Evolutionary conservation across 2,329 filamentous ascomycete species (phyloP), one percentile per base, ranked within the genome.

Genomic region (Talaromyces sp.): DNA sequence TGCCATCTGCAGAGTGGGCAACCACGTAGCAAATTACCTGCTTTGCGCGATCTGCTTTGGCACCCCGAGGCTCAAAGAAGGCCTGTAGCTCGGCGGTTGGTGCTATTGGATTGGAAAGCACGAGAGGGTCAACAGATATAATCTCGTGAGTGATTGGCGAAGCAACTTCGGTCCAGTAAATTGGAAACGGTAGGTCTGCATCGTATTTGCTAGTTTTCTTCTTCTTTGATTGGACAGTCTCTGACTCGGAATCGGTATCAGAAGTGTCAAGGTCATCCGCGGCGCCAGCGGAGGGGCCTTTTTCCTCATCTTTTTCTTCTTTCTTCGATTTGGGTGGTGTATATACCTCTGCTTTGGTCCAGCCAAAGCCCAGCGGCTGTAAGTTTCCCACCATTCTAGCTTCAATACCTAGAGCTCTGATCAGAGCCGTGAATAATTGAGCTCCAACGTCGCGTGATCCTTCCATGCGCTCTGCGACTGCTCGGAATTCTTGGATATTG

Each of bases 21-120:
- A 97, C 79, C 2, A 96, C 83, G 65, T 99, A 99, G 41, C 90
- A 89, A 65, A 96, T 91, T 11, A 96, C 85, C 70, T 97, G 93
- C 62, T 90, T 93, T 0, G 88, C 85, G 64, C 88, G 91, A 30
- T 96, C 91, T 0, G 92, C 91, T 67, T 89, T 90, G 32, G 80
- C 82, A 5, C 93, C 92, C 13, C 91, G 86, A 13, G 92, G 90
- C 64, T 97, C 91, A 47, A 97, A 86, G 1, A 83, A 83, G 51
- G 88, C 82, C 10, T 91, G 74, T 6, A 90, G 79, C 29, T 94
- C 89, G 51, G 87, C 78, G 32, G 84, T 91, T 0, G 85, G 88
- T 1, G 87, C 89, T 17, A 94, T 79, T 2, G 87, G 65, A 19
- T 82, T 84, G 50, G 84, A 86, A 46, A 82, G 72, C 27, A 91